Evolutionary conservation across 805 yeast genomes (phyloP).

Genomic region (Sporopachydermia lactativora): DNA sequence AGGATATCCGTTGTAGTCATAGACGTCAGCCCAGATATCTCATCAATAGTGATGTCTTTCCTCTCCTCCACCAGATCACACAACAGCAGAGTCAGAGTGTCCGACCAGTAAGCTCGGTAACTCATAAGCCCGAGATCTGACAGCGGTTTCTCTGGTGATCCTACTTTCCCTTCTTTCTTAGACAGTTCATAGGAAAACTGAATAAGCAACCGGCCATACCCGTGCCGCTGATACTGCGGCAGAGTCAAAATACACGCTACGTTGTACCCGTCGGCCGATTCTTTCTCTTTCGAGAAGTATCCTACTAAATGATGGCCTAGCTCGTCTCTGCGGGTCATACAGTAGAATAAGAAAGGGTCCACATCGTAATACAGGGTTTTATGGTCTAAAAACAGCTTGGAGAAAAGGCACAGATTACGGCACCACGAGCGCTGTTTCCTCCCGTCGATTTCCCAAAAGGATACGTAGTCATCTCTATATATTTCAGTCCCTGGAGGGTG

Average conservation of each 20-base stretch:
- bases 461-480: constrained; percentile 81
- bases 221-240: constrained; percentile 93
- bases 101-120: constrained; percentile 95
- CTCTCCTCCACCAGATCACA: constrained; percentile 49
- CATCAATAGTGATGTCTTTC: constrained; percentile 67
- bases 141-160: constrained; percentile 95
- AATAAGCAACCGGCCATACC: constrained; percentile 82
- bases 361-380: constrained; percentile 95
- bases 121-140: constrained; percentile 89
- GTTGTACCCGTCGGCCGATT: constrained; percentile 86
- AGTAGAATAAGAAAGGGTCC: constrained; percentile 91
- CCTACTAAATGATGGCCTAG: constrained; percentile 95
- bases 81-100: constrained; percentile 60
- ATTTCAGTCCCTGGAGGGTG: constrained; percentile 99
- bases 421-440: constrained; percentile 96
- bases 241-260: constrained; percentile 93
- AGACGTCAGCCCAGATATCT: constrained; percentile 69
- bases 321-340: constrained; percentile 85
- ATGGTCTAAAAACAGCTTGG: constrained; percentile 86
- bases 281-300: constrained; percentile 93
- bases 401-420: constrained; percentile 80
- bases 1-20: constrained; percentile 95
- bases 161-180: constrained; percentile 76
- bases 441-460: constrained; percentile 97
- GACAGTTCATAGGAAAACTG: constrained; percentile 90